Percentiles rank a stretch among this genome's conserved stretches.
Conservation (phyloP, 345 rosid species). For the Viola odorata region DNA sequence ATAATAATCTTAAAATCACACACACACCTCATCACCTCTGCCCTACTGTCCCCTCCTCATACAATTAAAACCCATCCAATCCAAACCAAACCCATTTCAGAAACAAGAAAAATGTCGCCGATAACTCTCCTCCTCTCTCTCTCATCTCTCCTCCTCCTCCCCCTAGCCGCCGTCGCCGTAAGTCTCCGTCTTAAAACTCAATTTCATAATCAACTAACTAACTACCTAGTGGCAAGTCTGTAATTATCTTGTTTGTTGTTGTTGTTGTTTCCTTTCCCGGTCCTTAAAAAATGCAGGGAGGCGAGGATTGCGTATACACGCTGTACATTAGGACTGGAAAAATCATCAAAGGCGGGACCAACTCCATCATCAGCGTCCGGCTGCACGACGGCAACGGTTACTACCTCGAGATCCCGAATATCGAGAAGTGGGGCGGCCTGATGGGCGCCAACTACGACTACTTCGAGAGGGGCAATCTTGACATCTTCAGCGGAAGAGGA, state of each 20-base stretch:
- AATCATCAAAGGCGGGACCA: conserved; percentile 67
- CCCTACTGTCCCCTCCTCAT: too few relatives aligned
- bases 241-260: not conserved
- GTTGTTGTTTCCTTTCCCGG: not conserved
- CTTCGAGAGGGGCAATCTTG: conserved; percentile 85
- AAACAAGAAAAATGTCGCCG: not conserved
- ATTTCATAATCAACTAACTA: not conserved
- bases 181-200: not conserved
- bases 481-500: conserved; percentile 69
- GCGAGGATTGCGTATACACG: conserved; percentile 50
- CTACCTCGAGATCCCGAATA: conserved; percentile 30
- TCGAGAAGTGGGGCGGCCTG: conserved; percentile 74
- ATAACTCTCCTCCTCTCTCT: not conserved
- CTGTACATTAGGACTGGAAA: conserved; percentile 67
- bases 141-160: not conserved
- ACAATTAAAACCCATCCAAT: too few relatives aligned
- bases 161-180: not conserved
- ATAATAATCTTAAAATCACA: too few relatives aligned
- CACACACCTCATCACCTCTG: too few relatives aligned
- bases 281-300: not conserved
- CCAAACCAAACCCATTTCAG: too few relatives aligned
- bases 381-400: conserved; percentile 46
- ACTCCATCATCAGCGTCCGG: conserved; percentile 49
- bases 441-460: conserved; percentile 66
- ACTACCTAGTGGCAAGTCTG: not conserved